Conservation (phyloP, 2,329 filamentous ascomycete genomes). For the Colletotrichum noveboracense region DNA sequence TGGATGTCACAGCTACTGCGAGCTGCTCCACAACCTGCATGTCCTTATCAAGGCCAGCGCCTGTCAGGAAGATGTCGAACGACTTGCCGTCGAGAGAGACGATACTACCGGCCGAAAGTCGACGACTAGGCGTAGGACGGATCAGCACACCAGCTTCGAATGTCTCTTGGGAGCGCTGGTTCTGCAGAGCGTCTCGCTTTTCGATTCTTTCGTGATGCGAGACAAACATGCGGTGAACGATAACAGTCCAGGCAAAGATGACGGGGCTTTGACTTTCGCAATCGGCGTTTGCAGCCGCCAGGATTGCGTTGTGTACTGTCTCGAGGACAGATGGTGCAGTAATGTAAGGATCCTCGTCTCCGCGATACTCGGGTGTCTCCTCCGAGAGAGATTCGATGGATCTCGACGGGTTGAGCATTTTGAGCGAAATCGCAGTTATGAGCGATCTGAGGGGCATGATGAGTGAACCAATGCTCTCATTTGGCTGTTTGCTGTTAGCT, state of each 20-base stretch:
- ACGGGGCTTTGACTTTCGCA: constrained; percentile 73
- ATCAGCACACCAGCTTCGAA: constrained; percentile 55
- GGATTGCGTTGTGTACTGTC: constrained; percentile 74
- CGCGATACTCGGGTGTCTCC: constrained; percentile 27
- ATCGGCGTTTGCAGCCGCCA: constrained; percentile 60
- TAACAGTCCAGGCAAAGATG: constrained; percentile 81
- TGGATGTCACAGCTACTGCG: constrained; percentile 52
- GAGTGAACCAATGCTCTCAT: constrained; percentile 53
- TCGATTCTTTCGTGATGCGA: constrained; percentile 68
- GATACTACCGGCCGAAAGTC: constrained; percentile 67
- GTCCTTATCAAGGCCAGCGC: constrained; percentile 55
- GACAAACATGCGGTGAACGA: constrained; percentile 72
- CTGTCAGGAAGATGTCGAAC: constrained; percentile 63
- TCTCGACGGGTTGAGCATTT: constrained; percentile 70
- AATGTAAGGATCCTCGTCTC: constrained; percentile 63
- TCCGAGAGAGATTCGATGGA: constrained; percentile 59
- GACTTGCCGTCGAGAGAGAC: constrained; percentile 66
- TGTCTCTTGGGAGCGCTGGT: constrained; percentile 62
- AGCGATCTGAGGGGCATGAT: constrained; percentile 71
- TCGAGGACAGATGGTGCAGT: constrained; percentile 73
- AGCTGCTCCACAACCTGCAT: constrained; percentile 56
- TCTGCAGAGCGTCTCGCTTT: constrained; percentile 61
- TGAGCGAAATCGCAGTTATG: constrained; percentile 72
- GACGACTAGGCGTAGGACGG: constrained; percentile 46
- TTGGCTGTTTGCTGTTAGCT: constrained; percentile 28